A percentile compares a stretch with the other conserved stretches of the same genome.
Evolutionary conservation across 805 yeast genomes (phyloP).

Genomic region (Sungouiella thailandica): DNA sequence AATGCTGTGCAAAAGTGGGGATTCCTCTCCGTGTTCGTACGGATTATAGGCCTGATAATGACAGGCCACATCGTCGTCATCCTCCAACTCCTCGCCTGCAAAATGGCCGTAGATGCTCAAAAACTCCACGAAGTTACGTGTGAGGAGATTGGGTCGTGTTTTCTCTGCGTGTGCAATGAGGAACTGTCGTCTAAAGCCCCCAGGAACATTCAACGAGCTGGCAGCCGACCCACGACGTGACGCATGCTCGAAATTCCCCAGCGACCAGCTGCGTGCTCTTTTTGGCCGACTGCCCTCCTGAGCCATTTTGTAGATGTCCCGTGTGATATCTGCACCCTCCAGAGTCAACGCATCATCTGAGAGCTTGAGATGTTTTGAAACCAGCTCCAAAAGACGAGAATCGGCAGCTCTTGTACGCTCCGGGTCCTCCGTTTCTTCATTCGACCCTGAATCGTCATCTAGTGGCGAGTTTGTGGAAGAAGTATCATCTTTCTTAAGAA

Average conservation of each 20-base stretch:
- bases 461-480: conserved; percentile 4
- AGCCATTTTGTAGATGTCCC: conserved; percentile 11
- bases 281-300: conserved; percentile 6
- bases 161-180: conserved; percentile 27
- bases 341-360: conserved; percentile 8
- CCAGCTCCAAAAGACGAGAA: conserved; percentile 8
- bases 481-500: conserved; percentile 8
- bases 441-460: conserved; percentile 1
- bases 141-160: conserved; percentile 43
- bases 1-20: conserved; percentile 20
- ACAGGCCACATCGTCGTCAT: conserved; percentile 54
- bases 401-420: no score
- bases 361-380: conserved; percentile 10
- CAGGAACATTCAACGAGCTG: conserved; percentile 68
- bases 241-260: conserved; percentile 6
- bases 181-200: conserved; percentile 76
- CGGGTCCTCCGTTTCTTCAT: conserved; percentile 7
- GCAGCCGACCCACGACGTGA: conserved; percentile 57
- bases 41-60: conserved; percentile 32
- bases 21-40: conserved; percentile 27
- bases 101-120: conserved; percentile 78
- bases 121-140: conserved; percentile 73
- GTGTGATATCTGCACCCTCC: conserved; percentile 17
- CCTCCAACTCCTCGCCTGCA: conserved; percentile 79
- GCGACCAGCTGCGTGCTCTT: conserved; percentile 12